phyloP scores from a whole-genome alignment of 306 rosid species.

The Lathyrus sativus region DNA sequence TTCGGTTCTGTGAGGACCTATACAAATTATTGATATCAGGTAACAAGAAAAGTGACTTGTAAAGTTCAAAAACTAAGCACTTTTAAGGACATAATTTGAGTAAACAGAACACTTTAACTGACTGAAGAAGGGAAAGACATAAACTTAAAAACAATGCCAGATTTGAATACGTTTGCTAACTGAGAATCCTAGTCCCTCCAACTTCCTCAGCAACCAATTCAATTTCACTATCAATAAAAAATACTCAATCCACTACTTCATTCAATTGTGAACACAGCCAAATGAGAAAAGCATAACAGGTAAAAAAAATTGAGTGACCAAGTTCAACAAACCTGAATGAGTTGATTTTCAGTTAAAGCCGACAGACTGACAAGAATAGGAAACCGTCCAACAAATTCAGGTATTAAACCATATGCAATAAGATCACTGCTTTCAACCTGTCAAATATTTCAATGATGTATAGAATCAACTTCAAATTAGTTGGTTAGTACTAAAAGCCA shows the following conservation, averaged over 20 bases:
- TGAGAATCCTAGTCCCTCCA: too few relatives aligned
- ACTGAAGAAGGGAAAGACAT: too few relatives aligned
- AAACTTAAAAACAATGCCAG: too few relatives aligned
- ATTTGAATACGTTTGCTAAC: too few relatives aligned
- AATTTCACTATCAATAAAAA: slow-evolving; percentile 22
- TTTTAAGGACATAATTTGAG: slow-evolving; percentile 8
- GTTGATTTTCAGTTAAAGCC: slow-evolving; percentile 87
- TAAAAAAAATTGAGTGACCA: background rate
- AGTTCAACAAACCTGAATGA: slow-evolving; percentile 68
- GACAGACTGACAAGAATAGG: slow-evolving; percentile 92
- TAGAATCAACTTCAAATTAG: slow-evolving; percentile 33
- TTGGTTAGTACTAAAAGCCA: slow-evolving; percentile 12
- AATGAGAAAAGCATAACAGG: slow-evolving; percentile 16
- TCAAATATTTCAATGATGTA: slow-evolving; percentile 35
- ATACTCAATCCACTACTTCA: slow-evolving; percentile 24
- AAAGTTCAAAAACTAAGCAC: slow-evolving; percentile 7
- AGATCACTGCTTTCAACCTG: slow-evolving; percentile 99
- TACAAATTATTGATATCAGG: slow-evolving; percentile 20
- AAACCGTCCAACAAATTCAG: slow-evolving; percentile 97
- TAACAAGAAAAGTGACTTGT: slow-evolving; percentile 18
- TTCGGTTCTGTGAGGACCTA: slow-evolving; percentile 95
- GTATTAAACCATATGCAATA: slow-evolving; percentile 88
- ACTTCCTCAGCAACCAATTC: background rate
- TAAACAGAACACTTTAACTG: slow-evolving; percentile 29
- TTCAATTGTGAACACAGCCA: slow-evolving; percentile 22